Percentiles rank a stretch among this genome's conserved stretches.
phyloP scores from a whole-genome alignment of 2,329 filamentous ascomycete genomes.

The Ascochyta viciae-villosae region DNA sequence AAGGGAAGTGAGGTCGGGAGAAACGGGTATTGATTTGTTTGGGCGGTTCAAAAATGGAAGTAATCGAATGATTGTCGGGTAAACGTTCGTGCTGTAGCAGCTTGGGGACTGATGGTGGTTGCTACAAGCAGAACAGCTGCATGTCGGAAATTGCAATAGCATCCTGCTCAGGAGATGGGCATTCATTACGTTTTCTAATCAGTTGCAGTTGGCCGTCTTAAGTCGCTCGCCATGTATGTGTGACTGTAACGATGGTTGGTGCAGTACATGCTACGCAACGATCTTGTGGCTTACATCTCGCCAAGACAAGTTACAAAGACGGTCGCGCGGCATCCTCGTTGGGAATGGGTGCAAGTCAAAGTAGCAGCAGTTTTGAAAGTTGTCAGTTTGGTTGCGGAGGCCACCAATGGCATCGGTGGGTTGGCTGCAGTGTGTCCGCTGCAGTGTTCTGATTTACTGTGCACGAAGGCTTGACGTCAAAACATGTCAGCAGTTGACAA shows the following conservation, averaged over 20 bases:
- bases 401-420: neutral
- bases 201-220: neutral
- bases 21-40: no score
- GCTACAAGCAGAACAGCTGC: neutral
- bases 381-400: neutral
- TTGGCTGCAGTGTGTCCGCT: neutral
- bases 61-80: no score
- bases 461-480: neutral
- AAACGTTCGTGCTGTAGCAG: no score
- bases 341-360: no score
- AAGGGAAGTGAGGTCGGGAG: no score
- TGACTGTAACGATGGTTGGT: neutral
- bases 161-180: neutral
- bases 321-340: no score
- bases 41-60: no score
- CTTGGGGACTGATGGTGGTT: no score
- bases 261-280: neutral
- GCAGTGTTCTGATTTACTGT: neutral
- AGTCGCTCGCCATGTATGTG: slow-evolving; percentile 1
- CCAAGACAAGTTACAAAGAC: no score
- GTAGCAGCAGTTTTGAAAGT: neutral
- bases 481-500: neutral
- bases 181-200: slow-evolving; percentile 4
- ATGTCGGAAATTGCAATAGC: neutral
- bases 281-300: slow-evolving; percentile 5